Evolutionary conservation across 306 rosid species (phyloP).

Genomic region (Astragalus membranaceus): DNA sequence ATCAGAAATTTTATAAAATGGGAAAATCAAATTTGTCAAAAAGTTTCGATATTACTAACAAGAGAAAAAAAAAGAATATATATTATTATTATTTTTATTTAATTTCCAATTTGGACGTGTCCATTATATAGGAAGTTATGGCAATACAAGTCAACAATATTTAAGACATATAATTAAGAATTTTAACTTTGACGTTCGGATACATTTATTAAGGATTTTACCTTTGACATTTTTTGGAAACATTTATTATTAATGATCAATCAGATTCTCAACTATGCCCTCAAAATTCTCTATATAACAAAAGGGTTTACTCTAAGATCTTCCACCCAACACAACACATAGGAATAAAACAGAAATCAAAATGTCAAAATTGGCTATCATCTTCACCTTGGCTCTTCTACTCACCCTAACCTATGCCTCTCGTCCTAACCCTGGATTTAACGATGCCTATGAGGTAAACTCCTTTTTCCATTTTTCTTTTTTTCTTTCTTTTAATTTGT

Average conservation of each 20-base stretch:
- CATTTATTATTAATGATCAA: background rate
- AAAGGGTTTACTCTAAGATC: background rate
- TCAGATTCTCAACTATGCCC: background rate
- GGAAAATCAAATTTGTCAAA: too few relatives aligned
- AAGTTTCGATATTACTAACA: too few relatives aligned
- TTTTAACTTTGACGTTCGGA: background rate
- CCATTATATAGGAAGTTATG: too few relatives aligned
- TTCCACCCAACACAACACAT: conserved; percentile 7
- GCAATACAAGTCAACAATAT: background rate
- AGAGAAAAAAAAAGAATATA: too few relatives aligned
- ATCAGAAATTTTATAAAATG: too few relatives aligned
- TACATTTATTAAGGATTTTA: background rate
- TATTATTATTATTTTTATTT: too few relatives aligned
- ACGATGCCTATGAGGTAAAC: conserved; percentile 16
- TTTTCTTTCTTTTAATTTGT: too few relatives aligned
- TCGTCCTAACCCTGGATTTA: conserved; percentile 21
- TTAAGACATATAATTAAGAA: background rate
- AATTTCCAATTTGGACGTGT: too few relatives aligned
- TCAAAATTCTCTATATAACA: conserved; percentile 1
- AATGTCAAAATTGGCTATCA: conserved; percentile 36
- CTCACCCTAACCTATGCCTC: conserved; percentile 32
- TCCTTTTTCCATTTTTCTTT: too few relatives aligned
- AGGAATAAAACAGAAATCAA: background rate
- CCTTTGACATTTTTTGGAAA: background rate
- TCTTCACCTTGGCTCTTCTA: conserved; percentile 45